These are phyloP conservation scores for Tritrichomonas foetus DNA, from an alignment of 208 protist genomes.

Conservation along the genomic window DNA sequence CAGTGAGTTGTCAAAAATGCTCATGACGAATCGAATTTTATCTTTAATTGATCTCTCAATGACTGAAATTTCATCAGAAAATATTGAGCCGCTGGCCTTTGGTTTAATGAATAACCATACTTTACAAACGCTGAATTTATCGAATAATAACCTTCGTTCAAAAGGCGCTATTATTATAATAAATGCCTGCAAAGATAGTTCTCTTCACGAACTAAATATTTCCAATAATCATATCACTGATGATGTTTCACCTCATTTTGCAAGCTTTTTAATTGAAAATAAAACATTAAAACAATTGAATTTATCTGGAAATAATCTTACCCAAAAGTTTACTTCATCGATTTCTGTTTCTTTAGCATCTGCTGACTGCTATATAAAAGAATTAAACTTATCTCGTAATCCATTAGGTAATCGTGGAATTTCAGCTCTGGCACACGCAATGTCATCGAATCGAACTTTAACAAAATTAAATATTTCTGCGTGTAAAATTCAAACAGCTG, in stretches of 20 bases:
- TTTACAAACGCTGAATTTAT: not conserved
- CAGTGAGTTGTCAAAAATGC: not conserved
- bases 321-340: not conserved
- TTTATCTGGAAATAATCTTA: not conserved
- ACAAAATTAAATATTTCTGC: not conserved
- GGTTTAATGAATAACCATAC: not conserved
- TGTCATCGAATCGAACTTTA: not conserved
- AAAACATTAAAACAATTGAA: not conserved
- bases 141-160: not conserved
- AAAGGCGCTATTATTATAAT: not conserved
- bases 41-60: slow-evolving; percentile 11
- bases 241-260: not conserved
- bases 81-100: not conserved
- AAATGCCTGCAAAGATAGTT: too few species aligned
- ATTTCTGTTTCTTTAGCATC: not conserved
- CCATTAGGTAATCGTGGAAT: not conserved
- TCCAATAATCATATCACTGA: slow-evolving; percentile 31
- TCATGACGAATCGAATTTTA: not conserved
- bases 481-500: not conserved
- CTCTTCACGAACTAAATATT: not conserved
- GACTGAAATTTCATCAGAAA: not conserved
- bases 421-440: not conserved
- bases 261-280: not conserved
- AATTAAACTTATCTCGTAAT: not conserved
- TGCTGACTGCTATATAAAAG: not conserved